Evolutionary conservation across 495 filamentous ascomycete species (phyloP), one percentile per base, ranked within the genome.

Genomic region (Aspergillus biplanus): DNA sequence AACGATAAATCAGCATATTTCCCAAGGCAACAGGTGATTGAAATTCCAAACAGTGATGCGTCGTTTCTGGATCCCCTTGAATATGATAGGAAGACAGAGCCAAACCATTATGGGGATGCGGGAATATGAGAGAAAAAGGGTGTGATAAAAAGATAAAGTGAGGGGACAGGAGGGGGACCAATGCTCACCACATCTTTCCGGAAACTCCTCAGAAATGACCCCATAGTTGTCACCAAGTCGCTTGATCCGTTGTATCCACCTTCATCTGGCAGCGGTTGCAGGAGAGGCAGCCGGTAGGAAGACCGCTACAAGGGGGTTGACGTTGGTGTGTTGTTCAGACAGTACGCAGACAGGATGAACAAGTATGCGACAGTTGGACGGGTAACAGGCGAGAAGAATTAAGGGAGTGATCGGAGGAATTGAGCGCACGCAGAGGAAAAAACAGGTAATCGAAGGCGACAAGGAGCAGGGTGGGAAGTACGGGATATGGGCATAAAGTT

Each of bases 171-270:
- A 34, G 55, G 33, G 44, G 13, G 55, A 53, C 34, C 52, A 39
- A 44, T 16, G 70, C 79, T 69, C 71, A 80, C 78, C 72, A 72
- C 72, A 77, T 77, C 77, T 68, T 66, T 70, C 66, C 75, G 73
- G 59, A 75, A 69, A 69, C 72, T 73, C 66, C 71, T 78, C 58
- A 71, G 60, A 64, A 82, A 82, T 61, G 79, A 72, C 72, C 75
- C 77, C 77, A 79, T 81, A 58, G 68, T 78, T 69, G 68, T 72
- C 61, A 69, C 67, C 69, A 62, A 64, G 61, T 65, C 48, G 64
- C 56, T 64, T 66, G 27, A 53, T 54, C 50, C 66, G 65, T 64
- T 58, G 67, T 62, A 65, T 68, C 65, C 66, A 66, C 65, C 72
- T 65, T 75, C 77, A 80, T 78, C 68, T 69, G 72, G 69, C 58